A percentile compares a stretch with the other conserved stretches of the same genome.
phyloP scores from a whole-genome alignment of 768 basidiomycete species.

The Erythrobasidium yunnanense region DNA sequence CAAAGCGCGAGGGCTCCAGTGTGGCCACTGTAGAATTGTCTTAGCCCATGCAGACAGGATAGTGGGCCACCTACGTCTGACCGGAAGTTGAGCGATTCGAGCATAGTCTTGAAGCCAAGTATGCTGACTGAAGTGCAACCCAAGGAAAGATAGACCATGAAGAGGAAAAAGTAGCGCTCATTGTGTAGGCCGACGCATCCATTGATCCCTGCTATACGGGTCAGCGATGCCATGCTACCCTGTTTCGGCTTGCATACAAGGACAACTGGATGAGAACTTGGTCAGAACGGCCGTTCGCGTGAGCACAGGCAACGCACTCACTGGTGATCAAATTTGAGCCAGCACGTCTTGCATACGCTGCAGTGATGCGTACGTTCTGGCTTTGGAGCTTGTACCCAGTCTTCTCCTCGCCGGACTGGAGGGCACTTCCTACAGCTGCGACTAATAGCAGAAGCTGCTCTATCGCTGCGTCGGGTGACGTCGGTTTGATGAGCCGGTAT shows the following conservation, averaged over 20 bases:
- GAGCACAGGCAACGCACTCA: neutral
- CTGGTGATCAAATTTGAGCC: conserved; percentile 38
- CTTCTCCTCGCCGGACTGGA: neutral
- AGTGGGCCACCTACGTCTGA: conserved; percentile 40
- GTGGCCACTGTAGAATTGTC: conserved; percentile 47
- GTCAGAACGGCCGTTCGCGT: neutral
- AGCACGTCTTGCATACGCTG: conserved; percentile 32
- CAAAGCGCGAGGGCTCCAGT: conserved; percentile 55
- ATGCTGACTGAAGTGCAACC: conserved; percentile 53
- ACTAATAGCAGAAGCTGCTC: conserved; percentile 31
- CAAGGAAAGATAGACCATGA: conserved; percentile 81
- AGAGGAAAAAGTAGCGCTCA: conserved; percentile 88
- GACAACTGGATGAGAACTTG: neutral
- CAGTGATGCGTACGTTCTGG: conserved; percentile 39
- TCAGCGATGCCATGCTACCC: neutral
- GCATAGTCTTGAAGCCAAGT: conserved; percentile 58
- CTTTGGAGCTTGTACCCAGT: conserved; percentile 27
- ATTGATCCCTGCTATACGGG: conserved; percentile 4
- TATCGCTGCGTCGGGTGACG: too few relatives aligned
- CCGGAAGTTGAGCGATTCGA: conserved; percentile 48
- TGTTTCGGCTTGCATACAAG: neutral
- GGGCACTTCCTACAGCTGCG: conserved; percentile 35
- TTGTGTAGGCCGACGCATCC: conserved; percentile 66
- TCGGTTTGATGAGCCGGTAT: too few relatives aligned
- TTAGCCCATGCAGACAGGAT: neutral